Evolutionary conservation across 371 early-diverging fungal genomes (phyloP), one percentile per base, ranked within the genome.

Genomic region (Chytridiales sp.): DNA sequence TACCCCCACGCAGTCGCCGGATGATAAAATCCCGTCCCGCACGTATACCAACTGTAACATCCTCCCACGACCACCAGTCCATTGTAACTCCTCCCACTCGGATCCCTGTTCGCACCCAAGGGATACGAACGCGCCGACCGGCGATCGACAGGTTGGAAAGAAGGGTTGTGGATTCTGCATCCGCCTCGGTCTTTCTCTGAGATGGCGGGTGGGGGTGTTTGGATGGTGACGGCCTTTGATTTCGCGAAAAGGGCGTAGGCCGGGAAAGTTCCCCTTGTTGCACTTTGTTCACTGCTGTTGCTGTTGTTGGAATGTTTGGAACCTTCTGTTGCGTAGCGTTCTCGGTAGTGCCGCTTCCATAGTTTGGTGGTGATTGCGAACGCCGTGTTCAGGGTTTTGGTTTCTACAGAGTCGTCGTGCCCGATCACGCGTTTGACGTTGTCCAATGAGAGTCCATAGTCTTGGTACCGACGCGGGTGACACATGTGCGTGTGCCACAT

Each of bases 401-500:
- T 24, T 21, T 56, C 66, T 4, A 70, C 55, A 1, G 51, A 46
- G 42, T 75, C 75, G 61, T 75, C 73, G 50, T 72, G 75, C 43
- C 72, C 68, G 46, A 75, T 47, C 39, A 75, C 42, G 3, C 39
- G 54, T 1, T 48, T 30, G n/a, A 60, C 5, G 22, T 61, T 30
- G 4, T 47, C 26, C n/a, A n/a, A n/a, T 1, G 21, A 3, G 8
- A 70, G 26, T 9, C 67, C 64, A 50, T 57, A 72, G 4, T 43
- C 31, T 24, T 55, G 65, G 61, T 76, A 76, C 30, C 48, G 21
- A 1, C 15, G 22, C 11, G 74, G 72, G 38, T 56, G 57, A 15
- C 66, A 53, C 52, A 69, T 70, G 49, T 76, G 77, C 48, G 74
- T 76, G 47, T 76, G 77, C 77, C 77, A 76, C 38, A 39, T 65